Conservation (phyloP, 108 stramenopile genomes). For the Tribonema minus region DNA sequence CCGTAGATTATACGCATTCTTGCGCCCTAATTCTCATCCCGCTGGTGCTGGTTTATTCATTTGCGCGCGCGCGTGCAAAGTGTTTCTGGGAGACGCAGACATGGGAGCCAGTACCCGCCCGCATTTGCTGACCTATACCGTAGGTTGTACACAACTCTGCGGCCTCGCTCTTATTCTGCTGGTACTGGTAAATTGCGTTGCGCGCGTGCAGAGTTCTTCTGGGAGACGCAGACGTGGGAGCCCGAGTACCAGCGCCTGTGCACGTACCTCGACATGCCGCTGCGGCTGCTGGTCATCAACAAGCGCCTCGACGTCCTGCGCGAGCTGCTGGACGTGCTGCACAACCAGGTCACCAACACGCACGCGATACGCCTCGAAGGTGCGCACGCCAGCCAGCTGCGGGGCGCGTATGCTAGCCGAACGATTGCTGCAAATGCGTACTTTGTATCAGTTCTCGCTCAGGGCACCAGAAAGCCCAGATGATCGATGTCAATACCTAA, state of each 20-base stretch:
- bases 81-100: conserved; percentile 64
- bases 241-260: conserved; percentile 47
- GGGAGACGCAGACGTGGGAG: conserved; percentile 57
- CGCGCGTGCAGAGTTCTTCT: too few species aligned
- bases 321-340: conserved; percentile 57
- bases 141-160: too few species aligned
- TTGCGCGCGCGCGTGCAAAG: too few species aligned
- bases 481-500: not conserved
- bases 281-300: conserved; percentile 58
- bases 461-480: not conserved
- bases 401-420: not conserved
- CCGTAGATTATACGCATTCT: too few species aligned
- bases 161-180: too few species aligned
- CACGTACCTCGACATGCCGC: conserved; percentile 54
- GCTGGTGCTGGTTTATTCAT: too few species aligned
- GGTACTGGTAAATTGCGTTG: too few species aligned
- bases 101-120: too few species aligned
- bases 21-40: too few species aligned
- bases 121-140: too few species aligned
- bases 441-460: too few species aligned
- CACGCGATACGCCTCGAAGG: conserved; percentile 36
- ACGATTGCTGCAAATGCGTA: too few species aligned
- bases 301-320: conserved; percentile 59
- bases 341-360: conserved; percentile 42
- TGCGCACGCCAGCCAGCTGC: not conserved